A percentile compares a stretch with the other conserved stretches of the same genome.
Conservation (phyloP, 192 early-diverging fungal species). For the Gryganskiella cystojenkinii region DNA sequence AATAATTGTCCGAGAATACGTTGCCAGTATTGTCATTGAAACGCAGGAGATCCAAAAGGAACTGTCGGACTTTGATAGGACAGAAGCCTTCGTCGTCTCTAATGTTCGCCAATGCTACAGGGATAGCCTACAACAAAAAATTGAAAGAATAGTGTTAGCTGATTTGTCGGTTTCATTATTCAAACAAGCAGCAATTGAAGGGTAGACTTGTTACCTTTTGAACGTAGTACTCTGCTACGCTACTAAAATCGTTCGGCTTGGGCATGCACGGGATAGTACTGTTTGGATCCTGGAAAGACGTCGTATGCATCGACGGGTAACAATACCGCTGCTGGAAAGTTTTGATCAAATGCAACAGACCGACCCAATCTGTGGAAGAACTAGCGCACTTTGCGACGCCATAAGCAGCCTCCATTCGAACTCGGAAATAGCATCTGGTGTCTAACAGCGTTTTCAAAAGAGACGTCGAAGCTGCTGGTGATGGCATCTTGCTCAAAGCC, state of each 20-base stretch:
- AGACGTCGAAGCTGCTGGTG: conserved; percentile 75
- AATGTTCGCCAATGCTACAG: conserved; percentile 78
- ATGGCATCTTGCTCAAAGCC: conserved; percentile 56
- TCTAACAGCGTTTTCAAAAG: conserved; percentile 83
- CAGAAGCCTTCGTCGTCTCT: conserved; percentile 72
- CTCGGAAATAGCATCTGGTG: conserved; percentile 83
- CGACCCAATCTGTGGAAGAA: conserved; percentile 69
- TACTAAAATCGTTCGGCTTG: conserved; percentile 89
- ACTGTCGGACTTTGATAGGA: conserved; percentile 67
- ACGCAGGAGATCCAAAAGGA: conserved; percentile 81
- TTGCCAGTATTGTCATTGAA: conserved; percentile 97
- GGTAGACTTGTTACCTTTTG: conserved; percentile 66
- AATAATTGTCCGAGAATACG: conserved; percentile 84
- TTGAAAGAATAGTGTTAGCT: background rate
- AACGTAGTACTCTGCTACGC: conserved; percentile 90
- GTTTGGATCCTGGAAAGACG: conserved; percentile 47
- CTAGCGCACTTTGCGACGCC: conserved; percentile 75
- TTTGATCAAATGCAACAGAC: conserved; percentile 76
- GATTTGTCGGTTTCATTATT: background rate
- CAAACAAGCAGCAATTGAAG: no score
- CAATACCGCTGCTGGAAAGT: conserved; percentile 83
- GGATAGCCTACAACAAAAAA: conserved; percentile 57
- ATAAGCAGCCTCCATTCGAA: conserved; percentile 83
- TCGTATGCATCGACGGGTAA: conserved; percentile 52
- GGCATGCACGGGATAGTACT: conserved; percentile 69